Evolutionary conservation across 2,329 filamentous ascomycete genomes (phyloP), one percentile per base, ranked within the genome.

Genomic region (Sclerotiophoma versabilis): DNA sequence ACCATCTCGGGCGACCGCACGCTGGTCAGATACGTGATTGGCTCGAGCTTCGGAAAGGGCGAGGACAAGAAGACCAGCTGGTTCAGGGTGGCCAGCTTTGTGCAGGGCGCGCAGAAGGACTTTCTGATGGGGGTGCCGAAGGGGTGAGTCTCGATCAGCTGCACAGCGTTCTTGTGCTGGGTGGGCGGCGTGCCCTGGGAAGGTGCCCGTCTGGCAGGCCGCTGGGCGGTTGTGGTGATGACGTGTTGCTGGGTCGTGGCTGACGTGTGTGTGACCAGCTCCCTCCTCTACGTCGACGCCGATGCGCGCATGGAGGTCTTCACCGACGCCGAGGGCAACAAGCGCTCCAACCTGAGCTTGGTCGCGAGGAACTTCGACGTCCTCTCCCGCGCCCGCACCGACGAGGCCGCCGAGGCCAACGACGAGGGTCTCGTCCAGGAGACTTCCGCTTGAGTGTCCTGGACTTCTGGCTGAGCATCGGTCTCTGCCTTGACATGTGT

Each of bases 51-150:
- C 55, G 92, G 92, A 12, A 77, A 81, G 57, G 80, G 78, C 62
- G 90, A 93, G 11, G 89, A 93, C 14, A 82, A 86, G 71, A 83
- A 86, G 72, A 91, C 89, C 25, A 95, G 88, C 81, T 98, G 90
- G 90, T 98, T 96, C 83, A 83, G 83, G 53, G 81, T 98, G 49
- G 81, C 87, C 27, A 86, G 83, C 78, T 98, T 98, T 74, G 79
- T 80, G 12, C 87, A 91, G 61, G 90, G 89, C 11, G 76, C 83
- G 43, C 81, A 84, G 73, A 87, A 88, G 70, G 90, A 96, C 59
- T 88, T 84, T 70, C 74, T 96, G 65, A 78, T 90, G 70, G 80
- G 77, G 68, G 77, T 97, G 76, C 86, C 86, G 49, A 98, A 97
- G 82, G 93, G 93, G 91, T 96, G 47, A 43, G 47, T 50, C 6